Base-by-base conservation (phyloP, 2,329 filamentous ascomycete genomes). In the Fusarium azukiicola region DNA sequence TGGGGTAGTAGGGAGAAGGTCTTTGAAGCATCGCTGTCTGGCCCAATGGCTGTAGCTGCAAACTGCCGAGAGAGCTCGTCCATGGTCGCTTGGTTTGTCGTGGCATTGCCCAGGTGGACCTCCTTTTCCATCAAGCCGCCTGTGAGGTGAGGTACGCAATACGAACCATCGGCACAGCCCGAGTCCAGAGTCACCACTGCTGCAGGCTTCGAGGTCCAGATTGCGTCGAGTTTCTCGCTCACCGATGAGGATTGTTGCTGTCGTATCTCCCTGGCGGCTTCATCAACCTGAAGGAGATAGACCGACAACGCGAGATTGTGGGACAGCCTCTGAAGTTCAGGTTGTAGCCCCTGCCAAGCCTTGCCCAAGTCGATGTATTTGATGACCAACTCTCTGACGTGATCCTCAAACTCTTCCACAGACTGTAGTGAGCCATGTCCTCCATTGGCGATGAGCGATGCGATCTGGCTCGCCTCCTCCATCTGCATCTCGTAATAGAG, bases 111-210 rank as follows among this genome's bases (percentile, higher is more conserved):
- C n/a, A 44, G 44, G 11, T 44, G 11, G n/a, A 42, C 2, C 38
- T 52, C 38, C 32, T 58, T 47, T 13, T 49, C 42, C 64, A 72
- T 63, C n/a, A 72, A 21, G 42, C 66, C 64, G 21, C 63, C 8
- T 40, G 13, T n/a, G 5, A 58, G 61, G 27, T 44, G 63, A 19
- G 52, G 42, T 36, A 77, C 50, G 47, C 13, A 46, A 2, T 13
- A 32, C 32, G 44, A 21, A 3, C 2, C 44, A 23, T 44, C 21
- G 19, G 8, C 7, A 19, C 32, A 9, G 4, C 17, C 27, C 3
- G n/a, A 2, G 47, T n/a, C n/a, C 0, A 2, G 23, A 17, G 0
- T 4, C 16, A 0, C 17, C 21, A 52, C 3, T 3, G 0, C 0
- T 13, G 16, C 12, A 10, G 70, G 67, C n/a, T 44, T 73, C 0